Conservation (phyloP, 345 rosid genomes). For the Eucalyptus cladocalyx region DNA sequence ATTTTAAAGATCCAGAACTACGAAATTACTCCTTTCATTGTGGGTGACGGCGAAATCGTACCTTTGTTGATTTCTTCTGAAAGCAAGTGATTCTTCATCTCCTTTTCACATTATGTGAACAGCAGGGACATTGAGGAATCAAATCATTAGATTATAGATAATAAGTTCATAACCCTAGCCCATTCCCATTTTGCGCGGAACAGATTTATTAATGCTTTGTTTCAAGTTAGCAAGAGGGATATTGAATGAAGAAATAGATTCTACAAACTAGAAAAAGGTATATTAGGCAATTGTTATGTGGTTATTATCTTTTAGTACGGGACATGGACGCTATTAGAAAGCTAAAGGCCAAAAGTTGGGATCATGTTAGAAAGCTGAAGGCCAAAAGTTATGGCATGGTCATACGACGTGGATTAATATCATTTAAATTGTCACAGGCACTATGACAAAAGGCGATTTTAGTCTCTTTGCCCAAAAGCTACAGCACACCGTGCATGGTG, state of each 20-base stretch:
- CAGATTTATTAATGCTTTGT: not conserved
- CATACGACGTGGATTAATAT: not conserved
- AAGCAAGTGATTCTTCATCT: not conserved
- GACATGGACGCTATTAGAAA: not conserved
- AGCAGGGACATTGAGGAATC: not conserved
- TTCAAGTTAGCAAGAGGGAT: not conserved
- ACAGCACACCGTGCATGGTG: not conserved
- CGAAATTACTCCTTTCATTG: not conserved
- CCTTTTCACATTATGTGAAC: not conserved
- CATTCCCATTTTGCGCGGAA: not conserved
- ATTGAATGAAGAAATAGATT: not conserved
- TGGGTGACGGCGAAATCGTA: not conserved
- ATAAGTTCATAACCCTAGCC: not conserved
- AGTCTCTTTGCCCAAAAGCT: not conserved
- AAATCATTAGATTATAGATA: too few relatives aligned
- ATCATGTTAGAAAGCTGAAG: not conserved
- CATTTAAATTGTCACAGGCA: too few relatives aligned
- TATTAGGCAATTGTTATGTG: not conserved
- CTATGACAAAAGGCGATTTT: not conserved
- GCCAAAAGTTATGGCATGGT: not conserved
- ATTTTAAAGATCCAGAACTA: not conserved
- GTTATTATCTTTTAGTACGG: not conserved
- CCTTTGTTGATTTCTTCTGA: not conserved
- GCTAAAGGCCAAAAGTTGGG: not conserved
- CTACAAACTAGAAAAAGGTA: not conserved